Evolutionary conservation across 805 yeast genomes (phyloP).

Genomic region (Torulaspora gathmanii): DNA sequence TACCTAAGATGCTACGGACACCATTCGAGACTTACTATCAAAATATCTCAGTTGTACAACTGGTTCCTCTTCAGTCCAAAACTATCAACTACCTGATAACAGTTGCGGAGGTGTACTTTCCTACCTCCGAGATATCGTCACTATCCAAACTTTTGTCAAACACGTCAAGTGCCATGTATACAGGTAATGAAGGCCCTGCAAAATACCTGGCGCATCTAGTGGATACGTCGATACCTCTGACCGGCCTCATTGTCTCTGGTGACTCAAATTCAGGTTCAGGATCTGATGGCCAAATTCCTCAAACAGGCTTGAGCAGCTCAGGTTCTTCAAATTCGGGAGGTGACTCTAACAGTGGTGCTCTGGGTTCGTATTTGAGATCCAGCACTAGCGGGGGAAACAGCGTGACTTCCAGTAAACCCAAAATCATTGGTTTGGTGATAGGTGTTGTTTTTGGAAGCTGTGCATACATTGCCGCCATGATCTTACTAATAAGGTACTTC

Average conservation of each 20-base stretch:
- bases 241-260: slow-evolving; percentile 27
- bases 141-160: slow-evolving; percentile 53
- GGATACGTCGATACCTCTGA: slow-evolving; percentile 43
- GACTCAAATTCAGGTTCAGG: slow-evolving; percentile 76
- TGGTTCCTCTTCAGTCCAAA: slow-evolving; percentile 68
- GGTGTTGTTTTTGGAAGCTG: slow-evolving; percentile 80
- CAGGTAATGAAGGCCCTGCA: slow-evolving; percentile 52
- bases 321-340: slow-evolving; percentile 5
- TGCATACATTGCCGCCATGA: slow-evolving; percentile 57
- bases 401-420: slow-evolving; percentile 36
- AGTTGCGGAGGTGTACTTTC: slow-evolving; percentile 84
- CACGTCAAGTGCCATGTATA: slow-evolving; percentile 55
- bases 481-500: slow-evolving; percentile 49
- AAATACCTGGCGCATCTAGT: slow-evolving; percentile 59
- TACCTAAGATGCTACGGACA: slow-evolving; percentile 65
- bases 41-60: slow-evolving; percentile 59
- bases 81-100: slow-evolving; percentile 66
- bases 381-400: slow-evolving; percentile 7
- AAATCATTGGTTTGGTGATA: slow-evolving; percentile 70
- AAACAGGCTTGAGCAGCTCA: slow-evolving; percentile 10
- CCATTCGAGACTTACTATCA: slow-evolving; percentile 47
- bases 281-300: slow-evolving; percentile 54
- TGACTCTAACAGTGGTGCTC: slow-evolving; percentile 14
- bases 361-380: slow-evolving; percentile 25
- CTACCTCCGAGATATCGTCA: slow-evolving; percentile 44